These are phyloP conservation scores for Halophytophthora polymorphica DNA, from an alignment of 352 stramenopile genomes.

Conservation along the genomic window DNA sequence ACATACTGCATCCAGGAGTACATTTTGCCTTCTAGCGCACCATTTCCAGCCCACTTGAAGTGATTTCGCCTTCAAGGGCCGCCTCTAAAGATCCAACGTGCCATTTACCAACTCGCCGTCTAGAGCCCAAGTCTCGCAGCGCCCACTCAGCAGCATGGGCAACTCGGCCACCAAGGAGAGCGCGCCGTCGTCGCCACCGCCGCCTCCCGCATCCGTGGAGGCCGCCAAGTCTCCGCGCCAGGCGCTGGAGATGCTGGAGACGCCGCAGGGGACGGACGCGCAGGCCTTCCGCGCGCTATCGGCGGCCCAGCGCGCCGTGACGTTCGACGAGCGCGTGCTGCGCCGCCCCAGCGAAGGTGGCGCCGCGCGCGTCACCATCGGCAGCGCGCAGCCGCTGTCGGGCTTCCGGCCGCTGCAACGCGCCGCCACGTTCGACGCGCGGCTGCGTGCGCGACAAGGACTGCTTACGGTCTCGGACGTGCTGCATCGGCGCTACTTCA, in stretches of 20 bases:
- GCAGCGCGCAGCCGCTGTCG: constrained; percentile 50
- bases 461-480: constrained; percentile 76
- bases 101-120: too few species aligned
- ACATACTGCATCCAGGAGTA: too few species aligned
- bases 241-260: too few species aligned
- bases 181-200: constrained; percentile 2
- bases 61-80: too few species aligned
- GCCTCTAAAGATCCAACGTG: too few species aligned
- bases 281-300: constrained; percentile 63
- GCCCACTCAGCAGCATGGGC: constrained; percentile 12
- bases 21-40: too few species aligned
- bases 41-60: too few species aligned
- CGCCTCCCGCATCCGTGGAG: constrained; percentile 1
- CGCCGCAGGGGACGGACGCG: neutral
- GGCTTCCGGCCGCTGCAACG: constrained; percentile 73
- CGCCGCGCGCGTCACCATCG: constrained; percentile 35
- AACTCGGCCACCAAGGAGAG: constrained; percentile 28
- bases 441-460: constrained; percentile 52
- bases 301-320: constrained; percentile 68
- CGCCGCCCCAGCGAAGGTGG: constrained; percentile 22
- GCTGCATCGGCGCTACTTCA: constrained; percentile 80
- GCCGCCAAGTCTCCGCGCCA: constrained; percentile 1
- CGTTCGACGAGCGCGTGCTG: constrained; percentile 82
- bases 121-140: neutral
- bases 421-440: constrained; percentile 76